Percentiles rank a stretch among this genome's conserved stretches.
Conservation (phyloP, 495 filamentous ascomycete genomes). For the Podospora appendiculata region DNA sequence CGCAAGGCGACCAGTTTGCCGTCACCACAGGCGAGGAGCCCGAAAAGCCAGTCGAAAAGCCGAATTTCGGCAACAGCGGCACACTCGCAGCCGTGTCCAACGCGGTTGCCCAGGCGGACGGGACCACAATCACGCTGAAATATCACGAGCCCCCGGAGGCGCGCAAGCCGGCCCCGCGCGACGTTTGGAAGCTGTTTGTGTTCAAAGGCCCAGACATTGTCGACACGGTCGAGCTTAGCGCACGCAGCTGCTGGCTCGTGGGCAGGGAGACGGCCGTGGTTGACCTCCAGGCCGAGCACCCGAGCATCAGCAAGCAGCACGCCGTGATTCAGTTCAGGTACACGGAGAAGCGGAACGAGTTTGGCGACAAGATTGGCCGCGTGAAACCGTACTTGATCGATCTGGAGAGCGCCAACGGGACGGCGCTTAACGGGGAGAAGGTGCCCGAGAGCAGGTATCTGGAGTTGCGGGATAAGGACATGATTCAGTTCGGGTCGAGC, state of each 20-base stretch:
- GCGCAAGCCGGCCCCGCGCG: conserved; percentile 71
- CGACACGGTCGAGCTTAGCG: conserved; percentile 67
- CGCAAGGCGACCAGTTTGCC: conserved; percentile 62
- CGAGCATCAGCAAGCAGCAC: conserved; percentile 89
- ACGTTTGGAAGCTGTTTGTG: conserved; percentile 83
- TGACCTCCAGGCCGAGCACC: conserved; percentile 80
- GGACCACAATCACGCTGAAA: conserved; percentile 69
- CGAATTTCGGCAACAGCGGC: conserved; percentile 77
- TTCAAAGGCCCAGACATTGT: conserved; percentile 81
- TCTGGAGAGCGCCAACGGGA: conserved; percentile 90
- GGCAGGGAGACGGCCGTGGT: conserved; percentile 73
- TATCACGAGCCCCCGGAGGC: conserved; percentile 94
- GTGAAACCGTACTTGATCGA: conserved; percentile 92
- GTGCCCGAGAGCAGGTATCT: conserved; percentile 71
- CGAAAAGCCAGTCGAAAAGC: conserved; percentile 68
- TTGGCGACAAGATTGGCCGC: conserved; percentile 67
- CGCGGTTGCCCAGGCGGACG: conserved; percentile 61
- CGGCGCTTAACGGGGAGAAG: conserved; percentile 66
- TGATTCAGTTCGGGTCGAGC: conserved; percentile 80
- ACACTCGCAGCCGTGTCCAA: conserved; percentile 84
- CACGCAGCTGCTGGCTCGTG: conserved; percentile 82
- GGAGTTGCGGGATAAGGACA: conserved; percentile 80
- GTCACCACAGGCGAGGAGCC: conserved; percentile 42
- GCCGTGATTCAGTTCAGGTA: conserved; percentile 91
- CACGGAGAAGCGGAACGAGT: conserved; percentile 75